These are phyloP conservation scores for Nakaseomyces uthaithaninus DNA, from an alignment of 1,139 yeast species.

Conservation along the genomic window DNA sequence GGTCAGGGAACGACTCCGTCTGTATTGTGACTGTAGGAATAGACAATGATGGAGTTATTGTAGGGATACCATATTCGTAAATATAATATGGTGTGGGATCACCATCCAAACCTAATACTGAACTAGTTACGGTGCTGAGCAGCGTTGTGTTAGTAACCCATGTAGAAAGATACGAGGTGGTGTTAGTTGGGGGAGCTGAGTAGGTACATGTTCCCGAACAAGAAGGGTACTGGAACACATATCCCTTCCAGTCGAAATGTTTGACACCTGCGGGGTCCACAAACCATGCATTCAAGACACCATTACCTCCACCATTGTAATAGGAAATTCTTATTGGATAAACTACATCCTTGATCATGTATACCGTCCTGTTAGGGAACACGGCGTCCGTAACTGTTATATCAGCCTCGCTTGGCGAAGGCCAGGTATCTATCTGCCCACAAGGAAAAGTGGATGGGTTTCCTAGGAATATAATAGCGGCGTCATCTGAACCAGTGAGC, in stretches of 20 bases:
- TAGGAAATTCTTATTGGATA: slow-evolving; percentile 5
- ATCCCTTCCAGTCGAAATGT: slow-evolving; percentile 2
- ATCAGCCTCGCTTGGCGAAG: neutral
- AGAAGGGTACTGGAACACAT: neutral
- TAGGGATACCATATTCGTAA: neutral
- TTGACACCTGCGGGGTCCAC: neutral
- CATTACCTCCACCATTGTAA: neutral
- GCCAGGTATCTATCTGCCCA: slow-evolving; percentile 2
- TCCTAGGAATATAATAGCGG: slow-evolving; percentile 1
- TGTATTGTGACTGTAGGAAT: neutral
- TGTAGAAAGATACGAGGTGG: neutral
- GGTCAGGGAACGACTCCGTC: neutral
- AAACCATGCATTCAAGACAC: neutral
- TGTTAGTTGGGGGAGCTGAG: neutral
- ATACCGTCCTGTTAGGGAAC: neutral
- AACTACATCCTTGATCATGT: slow-evolving; percentile 3
- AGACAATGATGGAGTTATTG: neutral
- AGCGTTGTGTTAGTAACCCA: neutral
- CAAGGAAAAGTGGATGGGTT: slow-evolving; percentile 1
- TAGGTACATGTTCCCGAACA: neutral
- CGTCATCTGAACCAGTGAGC: slow-evolving; percentile 24
- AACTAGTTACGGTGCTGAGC: neutral
- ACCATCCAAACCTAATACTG: slow-evolving; percentile 1
- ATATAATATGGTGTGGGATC: neutral
- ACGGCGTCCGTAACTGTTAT: neutral